These are phyloP conservation scores for Diospyros kaki DNA, from an alignment of 148 eudicot species.

Conservation along the genomic window DNA sequence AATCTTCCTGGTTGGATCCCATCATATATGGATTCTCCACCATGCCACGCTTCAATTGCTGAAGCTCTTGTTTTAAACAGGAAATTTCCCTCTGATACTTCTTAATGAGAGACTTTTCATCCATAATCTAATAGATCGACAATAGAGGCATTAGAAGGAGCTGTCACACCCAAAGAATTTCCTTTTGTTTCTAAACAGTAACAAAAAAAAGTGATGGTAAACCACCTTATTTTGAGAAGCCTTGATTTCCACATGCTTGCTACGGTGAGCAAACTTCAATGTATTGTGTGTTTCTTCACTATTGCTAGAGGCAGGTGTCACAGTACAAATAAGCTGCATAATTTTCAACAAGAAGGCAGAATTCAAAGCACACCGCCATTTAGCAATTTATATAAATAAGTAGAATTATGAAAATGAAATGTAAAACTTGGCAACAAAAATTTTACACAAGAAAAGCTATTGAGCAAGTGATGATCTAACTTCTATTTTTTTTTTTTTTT, in stretches of 20 bases:
- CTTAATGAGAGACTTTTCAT: constrained; percentile 57
- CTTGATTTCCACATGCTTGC: constrained; percentile 72
- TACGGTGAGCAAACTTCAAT: constrained; percentile 69
- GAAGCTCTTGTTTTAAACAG: constrained; percentile 45
- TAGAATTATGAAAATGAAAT: neutral
- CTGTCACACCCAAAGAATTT: neutral
- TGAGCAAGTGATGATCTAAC: neutral
- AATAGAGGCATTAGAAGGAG: neutral
- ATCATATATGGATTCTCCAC: constrained; percentile 28
- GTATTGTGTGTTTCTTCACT: constrained; percentile 86
- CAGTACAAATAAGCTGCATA: constrained; percentile 74
- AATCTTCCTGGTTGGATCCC: constrained; percentile 49
- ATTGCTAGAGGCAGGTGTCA: constrained; percentile 79
- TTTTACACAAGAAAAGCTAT: neutral
- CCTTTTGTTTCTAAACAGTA: neutral
- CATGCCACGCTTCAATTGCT: constrained; percentile 50
- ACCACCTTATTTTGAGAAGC: constrained; percentile 73
- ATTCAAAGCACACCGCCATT: neutral
- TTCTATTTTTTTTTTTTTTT: neutral
- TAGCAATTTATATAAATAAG: neutral
- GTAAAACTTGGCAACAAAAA: neutral
- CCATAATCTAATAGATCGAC: constrained; percentile 34
- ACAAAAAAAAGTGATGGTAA: neutral
- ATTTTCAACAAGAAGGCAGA: constrained; percentile 7
- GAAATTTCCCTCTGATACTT: constrained; percentile 57